These are phyloP conservation scores for Crepidotus variabilis DNA, from an alignment of 768 basidiomycete genomes.

Conservation along the genomic window DNA sequence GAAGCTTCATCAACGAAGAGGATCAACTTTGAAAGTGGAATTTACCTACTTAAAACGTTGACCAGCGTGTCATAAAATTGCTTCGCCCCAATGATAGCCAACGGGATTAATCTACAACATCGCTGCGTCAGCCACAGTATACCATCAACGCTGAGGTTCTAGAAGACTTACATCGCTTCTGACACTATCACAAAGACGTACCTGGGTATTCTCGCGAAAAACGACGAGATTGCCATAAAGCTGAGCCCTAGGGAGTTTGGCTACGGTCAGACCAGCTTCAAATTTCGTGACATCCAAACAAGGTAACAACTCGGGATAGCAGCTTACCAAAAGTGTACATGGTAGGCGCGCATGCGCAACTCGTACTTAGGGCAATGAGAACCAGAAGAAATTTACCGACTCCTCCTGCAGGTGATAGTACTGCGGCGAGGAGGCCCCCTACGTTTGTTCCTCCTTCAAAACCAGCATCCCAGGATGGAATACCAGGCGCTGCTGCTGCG, in stretches of 20 bases:
- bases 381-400: conserved; percentile 74
- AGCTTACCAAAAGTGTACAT: conserved; percentile 66
- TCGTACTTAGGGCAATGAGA: conserved; percentile 70
- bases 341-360: conserved; percentile 70
- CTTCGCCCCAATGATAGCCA: conserved; percentile 65
- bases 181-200: conserved; percentile 66
- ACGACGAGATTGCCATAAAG: conserved; percentile 61
- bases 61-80: conserved; percentile 62
- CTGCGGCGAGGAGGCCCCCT: conserved; percentile 61
- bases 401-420: conserved; percentile 54
- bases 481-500: conserved; percentile 48
- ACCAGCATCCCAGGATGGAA: conserved; percentile 53
- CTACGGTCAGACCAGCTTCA: neutral
- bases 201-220: conserved; percentile 54
- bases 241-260: conserved; percentile 36
- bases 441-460: conserved; percentile 51
- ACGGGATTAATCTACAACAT: conserved; percentile 51
- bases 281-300: no score
- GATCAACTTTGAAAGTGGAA: conserved; percentile 9
- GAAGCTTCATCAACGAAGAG: neutral
- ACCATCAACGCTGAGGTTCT: neutral
- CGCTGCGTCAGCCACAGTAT: neutral
- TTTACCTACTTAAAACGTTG: conserved; percentile 54
- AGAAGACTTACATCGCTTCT: conserved; percentile 54
- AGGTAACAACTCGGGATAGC: neutral